Conservation (phyloP, 495 filamentous ascomycete genomes). For the Saxophila tyrrhenica region DNA sequence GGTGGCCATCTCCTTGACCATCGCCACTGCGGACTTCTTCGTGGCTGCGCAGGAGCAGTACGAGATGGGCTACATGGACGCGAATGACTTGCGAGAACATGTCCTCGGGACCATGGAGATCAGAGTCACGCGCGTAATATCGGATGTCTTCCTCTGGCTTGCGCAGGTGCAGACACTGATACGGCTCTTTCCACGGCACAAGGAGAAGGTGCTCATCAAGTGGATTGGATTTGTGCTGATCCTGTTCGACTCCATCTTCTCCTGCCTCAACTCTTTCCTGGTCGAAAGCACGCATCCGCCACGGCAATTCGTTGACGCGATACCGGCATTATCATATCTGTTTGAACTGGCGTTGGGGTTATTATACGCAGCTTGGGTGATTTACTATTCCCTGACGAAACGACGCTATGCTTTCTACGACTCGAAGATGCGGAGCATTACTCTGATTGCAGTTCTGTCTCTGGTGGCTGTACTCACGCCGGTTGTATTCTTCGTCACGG, state of each 20-base stretch:
- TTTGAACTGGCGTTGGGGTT: constrained; percentile 83
- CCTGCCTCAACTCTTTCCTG: constrained; percentile 76
- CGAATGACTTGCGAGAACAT: constrained; percentile 52
- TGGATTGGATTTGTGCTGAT: constrained; percentile 95
- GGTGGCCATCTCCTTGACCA: constrained; percentile 83
- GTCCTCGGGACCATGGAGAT: constrained; percentile 77
- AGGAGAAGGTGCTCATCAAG: constrained; percentile 96
- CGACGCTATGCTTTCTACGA: constrained; percentile 91
- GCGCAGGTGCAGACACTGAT: constrained; percentile 96
- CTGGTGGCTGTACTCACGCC: constrained; percentile 73
- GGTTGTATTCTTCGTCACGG: constrained; percentile 89
- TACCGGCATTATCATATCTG: constrained; percentile 86
- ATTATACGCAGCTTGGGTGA: constrained; percentile 88
- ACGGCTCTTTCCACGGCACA: constrained; percentile 86
- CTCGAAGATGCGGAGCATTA: constrained; percentile 82
- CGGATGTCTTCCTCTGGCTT: constrained; percentile 90
- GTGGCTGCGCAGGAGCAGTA: constrained; percentile 71
- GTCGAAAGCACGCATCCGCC: constrained; percentile 47
- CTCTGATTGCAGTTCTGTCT: constrained; percentile 70
- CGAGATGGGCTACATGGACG: constrained; percentile 57
- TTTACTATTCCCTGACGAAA: constrained; percentile 89
- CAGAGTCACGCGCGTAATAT: constrained; percentile 78
- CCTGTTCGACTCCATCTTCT: constrained; percentile 77
- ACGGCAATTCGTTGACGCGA: constrained; percentile 68
- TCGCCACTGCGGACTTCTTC: constrained; percentile 86